These are phyloP conservation scores for Vinca minor DNA, from an alignment of 257 asterid genomes.

Conservation along the genomic window DNA sequence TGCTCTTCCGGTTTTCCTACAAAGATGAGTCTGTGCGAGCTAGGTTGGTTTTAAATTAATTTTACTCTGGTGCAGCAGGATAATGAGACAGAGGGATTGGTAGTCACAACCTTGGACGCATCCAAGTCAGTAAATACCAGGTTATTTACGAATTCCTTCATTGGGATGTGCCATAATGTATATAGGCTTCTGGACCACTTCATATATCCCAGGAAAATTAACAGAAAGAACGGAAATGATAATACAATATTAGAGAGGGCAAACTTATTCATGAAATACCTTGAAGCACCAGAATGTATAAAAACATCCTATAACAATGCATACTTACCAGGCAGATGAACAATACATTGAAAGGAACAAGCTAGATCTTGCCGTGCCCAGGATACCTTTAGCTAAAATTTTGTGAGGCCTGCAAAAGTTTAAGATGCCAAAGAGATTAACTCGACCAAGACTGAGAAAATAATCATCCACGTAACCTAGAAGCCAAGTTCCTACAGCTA, in stretches of 20 bases:
- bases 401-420: constrained; percentile 49
- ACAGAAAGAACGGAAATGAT: neutral
- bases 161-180: too few relatives aligned
- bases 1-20: neutral
- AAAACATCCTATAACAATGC: neutral
- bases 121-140: constrained; percentile 3
- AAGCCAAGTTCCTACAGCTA: neutral
- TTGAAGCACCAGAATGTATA: neutral
- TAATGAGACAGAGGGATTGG: neutral
- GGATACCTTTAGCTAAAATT: constrained; percentile 70
- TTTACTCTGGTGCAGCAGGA: neutral
- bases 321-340: constrained; percentile 91
- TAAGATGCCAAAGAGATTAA: neutral
- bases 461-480: neutral
- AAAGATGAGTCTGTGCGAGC: neutral
- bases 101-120: neutral
- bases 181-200: neutral
- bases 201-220: neutral
- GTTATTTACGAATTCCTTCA: too few relatives aligned
- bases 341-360: constrained; percentile 76
- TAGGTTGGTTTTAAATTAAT: neutral
- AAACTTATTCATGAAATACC: neutral
- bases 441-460: neutral
- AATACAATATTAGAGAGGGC: neutral
- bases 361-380: constrained; percentile 94